phyloP scores from a whole-genome alignment of 2,329 filamentous ascomycete genomes.

The Tolypocladium pustulatum region DNA sequence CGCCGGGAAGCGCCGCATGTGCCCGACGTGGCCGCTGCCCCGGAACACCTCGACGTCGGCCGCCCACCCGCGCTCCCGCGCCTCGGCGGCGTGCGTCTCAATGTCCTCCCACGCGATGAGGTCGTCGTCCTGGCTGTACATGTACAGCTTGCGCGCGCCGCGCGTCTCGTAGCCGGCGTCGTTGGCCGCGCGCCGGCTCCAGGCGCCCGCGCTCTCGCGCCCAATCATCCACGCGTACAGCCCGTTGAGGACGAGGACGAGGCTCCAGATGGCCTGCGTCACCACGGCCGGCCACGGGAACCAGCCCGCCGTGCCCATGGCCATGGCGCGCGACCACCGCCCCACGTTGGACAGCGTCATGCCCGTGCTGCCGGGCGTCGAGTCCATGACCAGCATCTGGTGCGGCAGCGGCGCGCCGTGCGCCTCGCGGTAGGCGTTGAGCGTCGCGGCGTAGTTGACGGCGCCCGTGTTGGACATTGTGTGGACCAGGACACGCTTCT shows the following conservation, averaged over 20 bases:
- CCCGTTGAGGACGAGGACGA: slow-evolving; percentile 27
- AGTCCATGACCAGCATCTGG: slow-evolving; percentile 38
- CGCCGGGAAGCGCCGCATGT: slow-evolving; percentile 44
- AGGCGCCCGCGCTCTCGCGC: slow-evolving; percentile 27
- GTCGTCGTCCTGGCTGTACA: slow-evolving; percentile 48
- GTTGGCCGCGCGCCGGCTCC: slow-evolving; percentile 24
- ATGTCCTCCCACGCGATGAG: slow-evolving; percentile 47
- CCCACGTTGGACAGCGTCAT: slow-evolving; percentile 30
- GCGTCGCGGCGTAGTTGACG: slow-evolving; percentile 38
- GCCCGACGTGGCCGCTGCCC: slow-evolving; percentile 49
- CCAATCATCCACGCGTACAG: slow-evolving; percentile 24
- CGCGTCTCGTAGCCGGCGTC: slow-evolving; percentile 24
- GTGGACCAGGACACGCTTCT: slow-evolving; percentile 33
- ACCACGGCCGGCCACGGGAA: slow-evolving; percentile 39
- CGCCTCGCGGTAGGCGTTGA: slow-evolving; percentile 33
- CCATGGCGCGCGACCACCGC: slow-evolving; percentile 43
- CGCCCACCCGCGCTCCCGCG: slow-evolving; percentile 35
- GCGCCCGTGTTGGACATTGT: slow-evolving; percentile 49
- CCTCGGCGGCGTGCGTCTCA: slow-evolving; percentile 39
- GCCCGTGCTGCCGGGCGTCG: slow-evolving; percentile 37
- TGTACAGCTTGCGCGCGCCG: slow-evolving; percentile 37
- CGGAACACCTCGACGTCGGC: slow-evolving; percentile 43
- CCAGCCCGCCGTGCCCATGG: slow-evolving; percentile 33
- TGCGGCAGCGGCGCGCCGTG: slow-evolving; percentile 32
- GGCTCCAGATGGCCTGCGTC: slow-evolving; percentile 35